These are phyloP conservation scores for Cladosporium cucumerinum DNA, from an alignment of 2,329 filamentous ascomycete genomes.

Conservation along the genomic window DNA sequence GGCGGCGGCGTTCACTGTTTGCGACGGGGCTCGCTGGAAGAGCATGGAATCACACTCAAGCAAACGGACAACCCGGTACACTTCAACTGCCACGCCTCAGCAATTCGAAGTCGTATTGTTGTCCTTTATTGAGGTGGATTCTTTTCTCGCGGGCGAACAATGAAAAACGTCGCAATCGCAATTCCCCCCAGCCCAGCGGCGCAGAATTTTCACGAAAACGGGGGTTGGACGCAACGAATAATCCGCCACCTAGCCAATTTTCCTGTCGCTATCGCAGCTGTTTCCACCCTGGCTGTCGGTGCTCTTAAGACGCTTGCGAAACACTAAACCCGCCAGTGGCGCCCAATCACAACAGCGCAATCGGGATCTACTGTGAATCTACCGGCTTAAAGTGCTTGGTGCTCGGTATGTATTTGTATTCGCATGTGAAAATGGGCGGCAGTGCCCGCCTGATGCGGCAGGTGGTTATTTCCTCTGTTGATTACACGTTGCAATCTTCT, in stretches of 20 bases:
- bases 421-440: not conserved
- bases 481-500: not conserved
- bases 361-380: not conserved
- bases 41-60: slow-evolving; percentile 6
- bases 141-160: not conserved
- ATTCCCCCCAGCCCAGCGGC: not conserved
- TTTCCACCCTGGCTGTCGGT: slow-evolving; percentile 4
- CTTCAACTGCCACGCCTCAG: not conserved
- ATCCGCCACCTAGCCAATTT: slow-evolving; percentile 6
- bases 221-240: not conserved
- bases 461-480: not conserved
- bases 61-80: slow-evolving; percentile 1
- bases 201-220: slow-evolving; percentile 4
- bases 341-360: slow-evolving; percentile 4
- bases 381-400: not conserved
- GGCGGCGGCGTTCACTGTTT: not conserved
- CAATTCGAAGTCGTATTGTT: not conserved
- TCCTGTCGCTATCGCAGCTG: not conserved
- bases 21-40: slow-evolving; percentile 7
- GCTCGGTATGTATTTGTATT: not conserved
- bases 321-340: slow-evolving; percentile 5
- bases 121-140: not conserved
- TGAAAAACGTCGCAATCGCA: not conserved
- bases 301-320: slow-evolving; percentile 12
- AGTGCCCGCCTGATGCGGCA: not conserved